Evolutionary conservation across 179 eudicot genomes (phyloP).

Genomic region (Camellia oleifera): DNA sequence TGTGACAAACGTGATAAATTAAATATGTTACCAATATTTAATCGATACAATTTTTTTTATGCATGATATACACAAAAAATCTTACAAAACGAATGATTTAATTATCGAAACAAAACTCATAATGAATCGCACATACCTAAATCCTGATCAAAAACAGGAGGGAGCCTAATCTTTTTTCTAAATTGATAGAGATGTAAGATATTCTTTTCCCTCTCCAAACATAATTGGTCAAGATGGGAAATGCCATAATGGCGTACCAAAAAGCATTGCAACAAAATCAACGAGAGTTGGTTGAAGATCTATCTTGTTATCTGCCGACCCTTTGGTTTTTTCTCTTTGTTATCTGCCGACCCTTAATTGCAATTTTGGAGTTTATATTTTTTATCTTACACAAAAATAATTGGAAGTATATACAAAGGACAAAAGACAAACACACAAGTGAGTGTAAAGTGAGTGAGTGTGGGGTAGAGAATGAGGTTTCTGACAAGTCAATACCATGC

Average conservation of each 20-base stretch:
- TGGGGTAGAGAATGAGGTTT: too few species aligned
- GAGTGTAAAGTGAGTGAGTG: background rate
- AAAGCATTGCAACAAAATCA: background rate
- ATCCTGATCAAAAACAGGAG: too few species aligned
- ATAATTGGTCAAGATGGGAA: background rate
- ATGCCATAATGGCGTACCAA: background rate
- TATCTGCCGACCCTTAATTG: slow-evolving; percentile 11
- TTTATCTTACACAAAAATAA: background rate
- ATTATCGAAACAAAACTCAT: too few species aligned
- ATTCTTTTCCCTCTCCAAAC: background rate
- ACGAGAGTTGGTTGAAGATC: background rate
- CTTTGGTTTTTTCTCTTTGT: too few species aligned
- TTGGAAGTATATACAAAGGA: background rate
- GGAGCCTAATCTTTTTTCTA: too few species aligned
- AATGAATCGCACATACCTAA: too few species aligned
- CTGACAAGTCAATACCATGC: background rate
- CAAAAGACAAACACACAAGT: slow-evolving; percentile 5
- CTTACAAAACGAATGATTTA: too few species aligned
- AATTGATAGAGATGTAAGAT: background rate
- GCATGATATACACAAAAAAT: too few species aligned
- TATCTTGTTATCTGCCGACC: background rate
- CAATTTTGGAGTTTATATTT: background rate
- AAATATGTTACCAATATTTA: too few species aligned
- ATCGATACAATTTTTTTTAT: too few species aligned
- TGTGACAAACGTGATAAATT: too few species aligned